phyloP scores from a whole-genome alignment of 164 flowering plant genomes.

The Pachysandra terminalis region DNA sequence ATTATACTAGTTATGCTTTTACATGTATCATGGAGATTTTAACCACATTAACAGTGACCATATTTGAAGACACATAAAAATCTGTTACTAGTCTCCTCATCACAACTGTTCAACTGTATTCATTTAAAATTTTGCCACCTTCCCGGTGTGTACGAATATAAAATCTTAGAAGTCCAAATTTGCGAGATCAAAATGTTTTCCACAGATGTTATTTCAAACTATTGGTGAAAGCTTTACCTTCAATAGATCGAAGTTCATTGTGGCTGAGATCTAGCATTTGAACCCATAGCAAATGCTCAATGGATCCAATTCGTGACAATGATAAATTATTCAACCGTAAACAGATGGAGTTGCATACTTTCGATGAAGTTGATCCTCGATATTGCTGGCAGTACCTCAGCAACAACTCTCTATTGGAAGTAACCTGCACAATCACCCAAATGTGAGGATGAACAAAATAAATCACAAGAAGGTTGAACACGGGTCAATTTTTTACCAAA shows the following conservation, averaged over 20 bases:
- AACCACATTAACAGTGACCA: background rate
- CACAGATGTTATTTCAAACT: background rate
- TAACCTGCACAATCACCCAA: conserved; percentile 43
- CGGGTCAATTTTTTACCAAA: background rate
- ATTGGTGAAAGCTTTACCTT: conserved; percentile 44
- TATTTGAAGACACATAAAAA: background rate
- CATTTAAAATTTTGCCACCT: background rate
- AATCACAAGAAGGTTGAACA: background rate
- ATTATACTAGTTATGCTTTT: background rate
- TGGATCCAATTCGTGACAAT: conserved; percentile 63
- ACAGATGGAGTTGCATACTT: conserved; percentile 25
- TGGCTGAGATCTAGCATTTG: conserved; percentile 89
- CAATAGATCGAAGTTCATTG: conserved; percentile 72
- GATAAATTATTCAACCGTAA: conserved; percentile 65
- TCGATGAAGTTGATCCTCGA: conserved; percentile 21
- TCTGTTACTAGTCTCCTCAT: background rate
- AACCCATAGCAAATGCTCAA: conserved; percentile 73
- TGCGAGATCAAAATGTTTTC: too few relatives aligned
- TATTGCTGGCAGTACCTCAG: conserved; percentile 45
- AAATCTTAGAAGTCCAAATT: background rate
- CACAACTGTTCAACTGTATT: background rate
- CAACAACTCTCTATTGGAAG: conserved; percentile 47
- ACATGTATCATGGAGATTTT: background rate
- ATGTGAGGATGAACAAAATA: background rate
- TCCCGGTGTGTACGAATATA: background rate